phyloP scores from a whole-genome alignment of 495 filamentous ascomycete species.

The Neurospora tetraspora region DNA sequence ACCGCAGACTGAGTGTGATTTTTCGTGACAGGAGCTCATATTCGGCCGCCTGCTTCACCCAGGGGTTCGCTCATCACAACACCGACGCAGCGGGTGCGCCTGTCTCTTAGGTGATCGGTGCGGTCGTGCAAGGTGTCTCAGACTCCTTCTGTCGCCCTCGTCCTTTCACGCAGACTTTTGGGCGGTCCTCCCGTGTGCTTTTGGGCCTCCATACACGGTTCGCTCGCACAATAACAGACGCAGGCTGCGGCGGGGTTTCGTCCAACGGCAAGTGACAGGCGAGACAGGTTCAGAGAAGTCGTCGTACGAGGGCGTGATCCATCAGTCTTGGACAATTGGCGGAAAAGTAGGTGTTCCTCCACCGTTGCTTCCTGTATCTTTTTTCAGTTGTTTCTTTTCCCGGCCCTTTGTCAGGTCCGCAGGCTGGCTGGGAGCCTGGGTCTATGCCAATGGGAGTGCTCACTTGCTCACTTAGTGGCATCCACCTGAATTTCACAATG shows the following conservation, averaged over 20 bases:
- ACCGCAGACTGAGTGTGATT: neutral
- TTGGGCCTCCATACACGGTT: neutral
- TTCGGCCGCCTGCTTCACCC: neutral
- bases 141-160: neutral
- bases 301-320: constrained; percentile 3
- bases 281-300: constrained; percentile 6
- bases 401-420: neutral
- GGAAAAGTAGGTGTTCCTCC: neutral
- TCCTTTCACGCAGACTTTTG: neutral
- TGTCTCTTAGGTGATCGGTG: neutral
- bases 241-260: constrained; percentile 8
- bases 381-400: neutral
- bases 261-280: constrained; percentile 22
- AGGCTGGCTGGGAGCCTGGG: neutral
- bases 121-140: neutral
- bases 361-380: neutral
- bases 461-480: neutral
- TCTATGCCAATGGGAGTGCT: neutral
- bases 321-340: constrained; percentile 12
- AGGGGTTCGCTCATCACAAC: neutral
- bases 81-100: neutral
- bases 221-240: neutral
- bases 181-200: no score
- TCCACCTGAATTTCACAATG: neutral
- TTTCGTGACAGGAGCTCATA: neutral